Evolutionary conservation across 2,329 filamentous ascomycete species (phyloP), one percentile per base, ranked within the genome.

Genomic region (Phaeomoniella chlamydospora): DNA sequence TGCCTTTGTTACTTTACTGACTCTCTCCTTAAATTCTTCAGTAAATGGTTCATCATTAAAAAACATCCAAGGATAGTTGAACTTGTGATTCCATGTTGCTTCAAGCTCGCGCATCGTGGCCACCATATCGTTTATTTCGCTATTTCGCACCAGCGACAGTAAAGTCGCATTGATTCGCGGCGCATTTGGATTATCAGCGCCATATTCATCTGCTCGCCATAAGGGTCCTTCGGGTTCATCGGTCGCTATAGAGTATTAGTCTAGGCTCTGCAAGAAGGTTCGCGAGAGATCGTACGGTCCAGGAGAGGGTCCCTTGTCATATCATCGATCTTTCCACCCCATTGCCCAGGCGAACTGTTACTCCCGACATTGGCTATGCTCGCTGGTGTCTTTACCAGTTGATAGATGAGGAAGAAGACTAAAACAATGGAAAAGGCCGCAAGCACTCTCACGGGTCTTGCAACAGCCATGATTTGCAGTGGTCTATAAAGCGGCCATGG

Each of bases 61-160:
- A 58, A 98, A 98, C 5, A 86, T 94, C 85, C 90, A 98, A 0
- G 90, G 90, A 54, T 98, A 98, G 65, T 98, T 98, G 73, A 96
- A 98, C 55, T 98, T 98, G 67, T 75, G 68, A 53, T 98, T 98
- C 86, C 87, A 98, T 1, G 88, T 96, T 45, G 80, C 67, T 62
- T 98, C 90, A 41, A 98, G 69, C 52, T 98, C 88, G 37, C 62
- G 61, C 84, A 98, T 98, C 16, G 86, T 85, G 53, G 79, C 73
- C 16, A 96, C 65, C 67, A 98, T 81, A 33, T 80, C 82, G 15
- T 75, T 62, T 17, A 94, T 64, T 64, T 98, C 90, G 53, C 83
- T 77, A 52, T 98, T 98, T 42, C 90, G 79, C 38, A 98, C 90
- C 26, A 98, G 72, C 15, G 86, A 81, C 45, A 98, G 70, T 39